These are phyloP conservation scores for Suhomyces tanzawaensis DNA, from an alignment of 805 yeast species.

Conservation along the genomic window DNA sequence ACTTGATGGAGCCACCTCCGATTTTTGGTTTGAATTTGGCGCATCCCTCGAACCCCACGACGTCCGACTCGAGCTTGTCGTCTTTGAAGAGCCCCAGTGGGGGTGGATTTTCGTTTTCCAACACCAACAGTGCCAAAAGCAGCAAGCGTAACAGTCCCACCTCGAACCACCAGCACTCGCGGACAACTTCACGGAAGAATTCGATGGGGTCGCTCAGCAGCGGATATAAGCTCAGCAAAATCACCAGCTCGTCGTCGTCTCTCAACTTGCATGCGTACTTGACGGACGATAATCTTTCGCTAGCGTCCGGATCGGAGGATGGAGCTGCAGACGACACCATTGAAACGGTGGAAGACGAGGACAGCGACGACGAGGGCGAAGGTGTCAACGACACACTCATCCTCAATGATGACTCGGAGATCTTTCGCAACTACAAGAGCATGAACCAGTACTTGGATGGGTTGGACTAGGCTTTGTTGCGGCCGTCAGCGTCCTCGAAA, in stretches of 20 bases:
- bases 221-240: slow-evolving; percentile 26
- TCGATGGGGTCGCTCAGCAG: slow-evolving; percentile 21
- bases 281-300: slow-evolving; percentile 28
- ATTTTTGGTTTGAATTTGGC: slow-evolving; percentile 21
- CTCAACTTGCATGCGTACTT: slow-evolving; percentile 42
- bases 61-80: neutral
- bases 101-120: neutral
- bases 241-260: slow-evolving; percentile 40
- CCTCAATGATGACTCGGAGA: slow-evolving; percentile 2
- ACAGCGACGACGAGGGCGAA: slow-evolving; percentile 2
- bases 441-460: slow-evolving; percentile 8
- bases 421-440: neutral
- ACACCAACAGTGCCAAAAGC: slow-evolving; percentile 1
- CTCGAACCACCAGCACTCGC: neutral
- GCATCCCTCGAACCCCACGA: slow-evolving; percentile 5
- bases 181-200: slow-evolving; percentile 22
- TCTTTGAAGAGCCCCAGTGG: slow-evolving; percentile 1
- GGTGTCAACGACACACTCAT: slow-evolving; percentile 6
- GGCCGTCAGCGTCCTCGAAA: neutral
- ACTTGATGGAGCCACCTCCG: slow-evolving; percentile 39
- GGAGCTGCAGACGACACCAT: neutral
- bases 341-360: slow-evolving; percentile 2
- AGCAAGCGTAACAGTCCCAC: slow-evolving; percentile 1
- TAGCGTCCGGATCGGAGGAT: neutral
- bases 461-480: neutral